phyloP scores from a whole-genome alignment of 2,329 filamentous ascomycete genomes.

The Didymella segeticola region DNA sequence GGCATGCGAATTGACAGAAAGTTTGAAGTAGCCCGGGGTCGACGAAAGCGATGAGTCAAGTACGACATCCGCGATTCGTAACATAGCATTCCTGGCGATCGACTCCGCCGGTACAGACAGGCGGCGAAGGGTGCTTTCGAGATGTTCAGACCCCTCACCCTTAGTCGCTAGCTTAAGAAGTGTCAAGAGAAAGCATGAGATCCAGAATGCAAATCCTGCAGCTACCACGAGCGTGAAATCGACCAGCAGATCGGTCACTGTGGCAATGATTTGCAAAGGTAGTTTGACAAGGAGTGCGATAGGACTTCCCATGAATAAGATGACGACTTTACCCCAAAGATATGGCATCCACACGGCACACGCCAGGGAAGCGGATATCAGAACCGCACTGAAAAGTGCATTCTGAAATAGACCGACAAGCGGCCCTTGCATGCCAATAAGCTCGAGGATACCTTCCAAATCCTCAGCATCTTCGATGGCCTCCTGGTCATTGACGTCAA shows the following conservation, averaged over 20 bases:
- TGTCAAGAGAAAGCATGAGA: slow-evolving; percentile 37
- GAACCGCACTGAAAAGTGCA: slow-evolving; percentile 87
- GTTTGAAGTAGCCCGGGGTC: slow-evolving; percentile 42
- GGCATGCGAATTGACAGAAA: slow-evolving; percentile 47
- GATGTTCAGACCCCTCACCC: slow-evolving; percentile 24
- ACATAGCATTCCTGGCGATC: slow-evolving; percentile 45
- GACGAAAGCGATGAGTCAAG: slow-evolving; percentile 36
- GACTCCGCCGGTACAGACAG: slow-evolving; percentile 40
- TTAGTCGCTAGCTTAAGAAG: slow-evolving; percentile 29
- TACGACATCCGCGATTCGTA: slow-evolving; percentile 43
- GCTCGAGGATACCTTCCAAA: slow-evolving; percentile 92
- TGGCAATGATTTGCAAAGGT: slow-evolving; percentile 74
- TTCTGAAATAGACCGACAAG: slow-evolving; percentile 91
- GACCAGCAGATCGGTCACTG: slow-evolving; percentile 77
- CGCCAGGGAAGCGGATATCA: slow-evolving; percentile 84
- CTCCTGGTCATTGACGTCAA: slow-evolving; percentile 73
- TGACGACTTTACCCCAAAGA: slow-evolving; percentile 82
- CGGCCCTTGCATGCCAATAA: slow-evolving; percentile 95
- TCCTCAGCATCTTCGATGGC: slow-evolving; percentile 87
- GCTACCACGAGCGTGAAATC: slow-evolving; percentile 73
- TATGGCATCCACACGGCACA: slow-evolving; percentile 90
- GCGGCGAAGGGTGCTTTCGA: slow-evolving; percentile 27
- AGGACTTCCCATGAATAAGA: slow-evolving; percentile 82
- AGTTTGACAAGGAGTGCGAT: slow-evolving; percentile 69
- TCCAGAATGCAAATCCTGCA: slow-evolving; percentile 58